Evolutionary conservation across 148 eudicot genomes (phyloP).

Genomic region (Pharnaceum exiguum): DNA sequence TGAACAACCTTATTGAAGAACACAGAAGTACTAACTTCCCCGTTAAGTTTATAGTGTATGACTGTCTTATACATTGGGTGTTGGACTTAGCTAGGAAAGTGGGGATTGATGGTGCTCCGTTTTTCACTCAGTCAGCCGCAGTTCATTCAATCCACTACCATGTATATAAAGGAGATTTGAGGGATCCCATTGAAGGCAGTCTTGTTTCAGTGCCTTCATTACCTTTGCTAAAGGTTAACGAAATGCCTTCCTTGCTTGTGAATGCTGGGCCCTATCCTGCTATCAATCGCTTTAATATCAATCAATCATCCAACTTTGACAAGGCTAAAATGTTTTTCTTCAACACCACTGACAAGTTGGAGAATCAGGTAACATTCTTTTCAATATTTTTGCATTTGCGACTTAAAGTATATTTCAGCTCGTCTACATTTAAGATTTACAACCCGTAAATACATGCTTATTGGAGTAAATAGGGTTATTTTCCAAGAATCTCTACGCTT

Average conservation of each 20-base stretch:
- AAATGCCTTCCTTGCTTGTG: constrained; percentile 34
- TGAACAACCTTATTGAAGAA: constrained; percentile 9
- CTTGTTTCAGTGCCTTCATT: constrained; percentile 17
- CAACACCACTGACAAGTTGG: constrained; percentile 37
- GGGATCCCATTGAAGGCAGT: neutral
- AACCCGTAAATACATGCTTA: too few species aligned
- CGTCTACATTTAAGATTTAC: too few species aligned
- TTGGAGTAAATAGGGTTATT: too few species aligned
- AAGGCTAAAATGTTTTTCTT: constrained; percentile 36
- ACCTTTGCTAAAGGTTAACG: constrained; percentile 16
- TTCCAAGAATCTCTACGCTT: too few species aligned
- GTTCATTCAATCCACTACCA: constrained; percentile 21
- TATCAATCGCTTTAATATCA: constrained; percentile 15
- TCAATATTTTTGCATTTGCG: neutral
- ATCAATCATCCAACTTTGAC: constrained; percentile 27
- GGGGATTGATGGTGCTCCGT: constrained; percentile 14
- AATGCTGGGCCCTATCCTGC: constrained; percentile 13
- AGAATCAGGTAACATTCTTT: constrained; percentile 29
- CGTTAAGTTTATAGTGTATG: constrained; percentile 17
- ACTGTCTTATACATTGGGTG: constrained; percentile 14
- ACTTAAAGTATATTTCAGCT: neutral
- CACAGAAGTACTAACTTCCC: constrained; percentile 8
- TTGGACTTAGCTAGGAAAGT: constrained; percentile 6
- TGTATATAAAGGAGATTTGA: constrained; percentile 7
- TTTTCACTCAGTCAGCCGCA: constrained; percentile 14